These are phyloP conservation scores for Sarocladium strictum DNA, from an alignment of 2,329 filamentous ascomycete species.

Conservation along the genomic window DNA sequence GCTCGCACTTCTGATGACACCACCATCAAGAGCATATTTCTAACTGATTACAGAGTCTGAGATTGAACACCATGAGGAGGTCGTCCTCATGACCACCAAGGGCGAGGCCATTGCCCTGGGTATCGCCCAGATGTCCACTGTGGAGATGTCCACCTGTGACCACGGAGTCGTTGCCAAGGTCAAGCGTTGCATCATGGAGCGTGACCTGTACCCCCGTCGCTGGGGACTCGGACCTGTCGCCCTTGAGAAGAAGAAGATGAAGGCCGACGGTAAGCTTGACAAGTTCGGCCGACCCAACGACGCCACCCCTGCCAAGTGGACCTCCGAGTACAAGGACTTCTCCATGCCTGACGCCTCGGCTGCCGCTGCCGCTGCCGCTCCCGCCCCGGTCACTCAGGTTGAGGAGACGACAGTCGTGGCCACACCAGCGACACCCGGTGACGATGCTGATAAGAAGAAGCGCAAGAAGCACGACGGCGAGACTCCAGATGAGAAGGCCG, in stretches of 20 bases:
- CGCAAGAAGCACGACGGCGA: slow-evolving; percentile 81
- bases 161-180: slow-evolving; percentile 98
- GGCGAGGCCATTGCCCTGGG: slow-evolving; percentile 95
- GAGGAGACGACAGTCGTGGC: slow-evolving; percentile 28
- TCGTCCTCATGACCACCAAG: slow-evolving; percentile 98
- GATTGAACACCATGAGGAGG: slow-evolving; percentile 92
- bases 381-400: slow-evolving; percentile 33
- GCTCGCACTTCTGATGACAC: slow-evolving; percentile 22
- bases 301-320: slow-evolving; percentile 90
- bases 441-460: slow-evolving; percentile 56
- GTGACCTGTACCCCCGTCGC: slow-evolving; percentile 90
- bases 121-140: slow-evolving; percentile 96
- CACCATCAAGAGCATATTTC: no score
- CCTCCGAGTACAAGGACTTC: slow-evolving; percentile 87
- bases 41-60: slow-evolving; percentile 58
- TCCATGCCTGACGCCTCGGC: slow-evolving; percentile 47
- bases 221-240: slow-evolving; percentile 95
- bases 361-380: slow-evolving; percentile 38
- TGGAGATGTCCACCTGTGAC: slow-evolving; percentile 94
- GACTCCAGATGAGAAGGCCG: slow-evolving; percentile 61
- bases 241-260: slow-evolving; percentile 99
- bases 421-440: slow-evolving; percentile 33
- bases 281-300: slow-evolving; percentile 95
- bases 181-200: slow-evolving; percentile 99
- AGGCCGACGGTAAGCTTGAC: slow-evolving; percentile 95